Base-by-base conservation (phyloP, 2,329 filamentous ascomycete genomes). In the Dryadomyces sulphureus region DNA sequence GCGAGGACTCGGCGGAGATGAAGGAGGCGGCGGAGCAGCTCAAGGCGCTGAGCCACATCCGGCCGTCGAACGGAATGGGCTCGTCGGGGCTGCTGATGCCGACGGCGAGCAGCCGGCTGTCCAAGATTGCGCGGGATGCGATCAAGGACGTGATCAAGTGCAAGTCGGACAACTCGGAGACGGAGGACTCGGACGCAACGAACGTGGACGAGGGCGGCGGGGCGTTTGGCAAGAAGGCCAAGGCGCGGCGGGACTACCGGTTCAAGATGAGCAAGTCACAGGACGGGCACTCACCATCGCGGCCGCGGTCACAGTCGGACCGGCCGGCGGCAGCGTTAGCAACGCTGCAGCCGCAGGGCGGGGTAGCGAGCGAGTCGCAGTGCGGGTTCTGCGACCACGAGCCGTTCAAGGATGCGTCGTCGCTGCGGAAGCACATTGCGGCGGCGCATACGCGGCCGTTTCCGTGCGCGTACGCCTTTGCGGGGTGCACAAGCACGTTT, bases 401-500 rank as follows among this genome's bases (percentile, higher is more conserved):
- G 0, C 77, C 78, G 2, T 81, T 81, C 57, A 81, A 80, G 53
- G 78, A 81, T 56, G 76, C 72, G 0, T 81, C 77, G 0, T 79
- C 78, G 0, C 60, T 81, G 34, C 69, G 77, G 27, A 81, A 81
- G 54, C 79, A 83, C 54, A 73, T 82, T 42, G 77, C 79, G 6
- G 77, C 79, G 2, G 76, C 77, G 2, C 80, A 84, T 51, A 83
- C 79, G 0, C 72, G 79, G 19, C 79, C 81, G 0, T 96, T 95
- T 55, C 78, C 81, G 0, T 98, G 90, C 58, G 84, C 85, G 3
- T 90, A 95, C 58, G 79, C 81, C 1, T 81, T 81, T 55, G 93
- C 90, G 36, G 86, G 84, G 17, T 98, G 90, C 60, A 66, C 65
- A 0, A 88, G 86, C 54, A 85, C 79, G 0, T 95, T 96, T 60